Evolutionary conservation across 2,329 filamentous ascomycete species (phyloP).

Genomic region (Aspergillus neotritici): DNA sequence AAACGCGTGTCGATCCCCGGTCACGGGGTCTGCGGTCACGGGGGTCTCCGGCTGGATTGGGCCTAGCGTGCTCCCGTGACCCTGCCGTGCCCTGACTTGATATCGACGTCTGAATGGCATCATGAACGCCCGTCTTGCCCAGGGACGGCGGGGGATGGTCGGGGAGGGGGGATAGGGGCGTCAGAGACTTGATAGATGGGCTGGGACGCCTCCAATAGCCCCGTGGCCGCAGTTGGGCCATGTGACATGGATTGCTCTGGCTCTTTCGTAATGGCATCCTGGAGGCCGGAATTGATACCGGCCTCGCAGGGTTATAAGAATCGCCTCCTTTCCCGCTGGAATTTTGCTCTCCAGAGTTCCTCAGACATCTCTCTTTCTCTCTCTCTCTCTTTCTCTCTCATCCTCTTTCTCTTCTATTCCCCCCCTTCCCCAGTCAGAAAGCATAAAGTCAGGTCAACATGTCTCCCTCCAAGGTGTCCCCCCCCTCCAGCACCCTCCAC

Average conservation of each 20-base stretch:
- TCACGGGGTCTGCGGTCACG: no score
- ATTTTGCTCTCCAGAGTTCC: conserved; percentile 16
- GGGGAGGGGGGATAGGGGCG: not conserved
- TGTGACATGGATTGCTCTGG: conserved; percentile 13
- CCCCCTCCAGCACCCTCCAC: conserved; percentile 32
- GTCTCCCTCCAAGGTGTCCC: conserved; percentile 29
- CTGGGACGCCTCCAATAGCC: no score
- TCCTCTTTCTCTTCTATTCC: not conserved
- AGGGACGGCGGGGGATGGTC: conserved; percentile 4
- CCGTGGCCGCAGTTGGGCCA: no score
- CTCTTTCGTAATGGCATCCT: conserved; percentile 35
- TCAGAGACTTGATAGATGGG: no score
- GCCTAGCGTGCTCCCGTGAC: no score
- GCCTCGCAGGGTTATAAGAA: conserved; percentile 42
- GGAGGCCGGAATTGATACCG: conserved; percentile 45
- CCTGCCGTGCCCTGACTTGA: no score
- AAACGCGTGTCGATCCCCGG: no score
- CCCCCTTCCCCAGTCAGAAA: conserved; percentile 1
- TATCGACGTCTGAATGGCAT: no score
- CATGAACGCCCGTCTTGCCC: no score
- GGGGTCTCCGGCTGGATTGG: no score
- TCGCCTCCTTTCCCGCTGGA: conserved; percentile 27
- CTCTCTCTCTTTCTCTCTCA: conserved; percentile 2
- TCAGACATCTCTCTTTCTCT: conserved; percentile 14
- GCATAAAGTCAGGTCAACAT: conserved; percentile 21